Conservation (phyloP, 2,329 filamentous ascomycete genomes). For the Harringtonia aguacate region DNA sequence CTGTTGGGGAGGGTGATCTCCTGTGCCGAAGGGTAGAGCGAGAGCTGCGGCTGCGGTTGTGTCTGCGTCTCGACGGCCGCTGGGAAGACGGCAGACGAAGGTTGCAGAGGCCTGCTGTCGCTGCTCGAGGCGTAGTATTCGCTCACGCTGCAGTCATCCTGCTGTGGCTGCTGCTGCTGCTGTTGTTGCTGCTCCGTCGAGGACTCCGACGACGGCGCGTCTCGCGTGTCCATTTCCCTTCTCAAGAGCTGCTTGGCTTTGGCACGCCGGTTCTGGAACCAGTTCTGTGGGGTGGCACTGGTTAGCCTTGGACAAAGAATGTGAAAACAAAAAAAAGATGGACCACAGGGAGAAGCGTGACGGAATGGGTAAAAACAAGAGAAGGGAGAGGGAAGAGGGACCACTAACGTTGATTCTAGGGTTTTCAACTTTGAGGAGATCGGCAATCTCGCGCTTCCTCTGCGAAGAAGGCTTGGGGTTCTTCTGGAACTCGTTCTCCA, state of each 20-base stretch:
- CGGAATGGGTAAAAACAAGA: conserved; percentile 3
- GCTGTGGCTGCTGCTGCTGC: no score
- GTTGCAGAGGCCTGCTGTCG: conserved; percentile 21
- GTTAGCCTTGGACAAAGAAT: neutral
- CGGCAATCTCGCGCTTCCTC: conserved; percentile 49
- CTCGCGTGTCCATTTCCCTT: conserved; percentile 35
- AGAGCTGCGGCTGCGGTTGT: neutral
- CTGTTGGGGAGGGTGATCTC: neutral
- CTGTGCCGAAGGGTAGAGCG: neutral
- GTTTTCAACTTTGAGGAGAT: conserved; percentile 51
- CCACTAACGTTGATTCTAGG: conserved; percentile 49
- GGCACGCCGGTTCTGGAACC: conserved; percentile 58
- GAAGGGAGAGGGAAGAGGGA: neutral
- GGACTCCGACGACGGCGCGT: conserved; percentile 24
- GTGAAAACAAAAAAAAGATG: conserved; percentile 8
- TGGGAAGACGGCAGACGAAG: conserved; percentile 26
- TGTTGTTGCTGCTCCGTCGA: conserved; percentile 20
- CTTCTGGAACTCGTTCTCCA: conserved; percentile 51
- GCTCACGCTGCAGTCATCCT: conserved; percentile 16
- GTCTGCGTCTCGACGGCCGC: no score
- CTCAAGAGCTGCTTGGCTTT: conserved; percentile 54
- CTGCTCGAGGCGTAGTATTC: conserved; percentile 22
- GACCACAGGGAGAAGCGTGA: neutral
- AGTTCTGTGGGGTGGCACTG: conserved; percentile 41
- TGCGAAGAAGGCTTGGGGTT: conserved; percentile 55